phyloP scores from a whole-genome alignment of 345 rosid genomes.

The Balakata baccata region DNA sequence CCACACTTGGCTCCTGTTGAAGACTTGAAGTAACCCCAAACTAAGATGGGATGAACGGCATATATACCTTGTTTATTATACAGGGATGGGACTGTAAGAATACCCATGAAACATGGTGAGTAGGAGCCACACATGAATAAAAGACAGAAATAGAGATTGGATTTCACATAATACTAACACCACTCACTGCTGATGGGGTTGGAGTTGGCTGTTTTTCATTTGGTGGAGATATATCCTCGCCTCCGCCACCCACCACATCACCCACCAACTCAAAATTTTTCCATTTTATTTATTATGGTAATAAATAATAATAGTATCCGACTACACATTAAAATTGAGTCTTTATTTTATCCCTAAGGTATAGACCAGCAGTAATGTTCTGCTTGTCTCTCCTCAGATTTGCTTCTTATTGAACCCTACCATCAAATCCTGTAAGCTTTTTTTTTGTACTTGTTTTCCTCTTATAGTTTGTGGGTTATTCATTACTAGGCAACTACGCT shows the following conservation, averaged over 20 bases:
- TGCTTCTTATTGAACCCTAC: constrained; percentile 21
- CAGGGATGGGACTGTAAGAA: constrained; percentile 14
- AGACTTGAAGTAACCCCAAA: neutral
- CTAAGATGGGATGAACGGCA: neutral
- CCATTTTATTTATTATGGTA: neutral
- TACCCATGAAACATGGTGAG: neutral
- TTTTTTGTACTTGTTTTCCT: constrained; percentile 1
- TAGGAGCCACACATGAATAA: constrained; percentile 8
- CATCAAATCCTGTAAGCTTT: constrained; percentile 22
- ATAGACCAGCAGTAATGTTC: constrained; percentile 13
- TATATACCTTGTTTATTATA: neutral
- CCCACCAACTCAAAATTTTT: constrained; percentile 31
- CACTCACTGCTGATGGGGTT: constrained; percentile 78
- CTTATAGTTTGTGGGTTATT: constrained; percentile 3
- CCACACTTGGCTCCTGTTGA: neutral
- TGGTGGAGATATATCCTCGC: constrained; percentile 41
- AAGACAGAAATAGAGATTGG: constrained; percentile 16
- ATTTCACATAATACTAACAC: constrained; percentile 24
- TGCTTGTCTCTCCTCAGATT: constrained; percentile 32
- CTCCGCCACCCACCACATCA: constrained; percentile 47
- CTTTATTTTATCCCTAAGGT: constrained; percentile 9
- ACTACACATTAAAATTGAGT: constrained; percentile 6
- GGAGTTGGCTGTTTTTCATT: constrained; percentile 37
- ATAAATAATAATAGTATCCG: neutral
- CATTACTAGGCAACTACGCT: constrained; percentile 4